Base-by-base conservation (phyloP, 768 basidiomycete species). In the Pulveroboletus frians region DNA sequence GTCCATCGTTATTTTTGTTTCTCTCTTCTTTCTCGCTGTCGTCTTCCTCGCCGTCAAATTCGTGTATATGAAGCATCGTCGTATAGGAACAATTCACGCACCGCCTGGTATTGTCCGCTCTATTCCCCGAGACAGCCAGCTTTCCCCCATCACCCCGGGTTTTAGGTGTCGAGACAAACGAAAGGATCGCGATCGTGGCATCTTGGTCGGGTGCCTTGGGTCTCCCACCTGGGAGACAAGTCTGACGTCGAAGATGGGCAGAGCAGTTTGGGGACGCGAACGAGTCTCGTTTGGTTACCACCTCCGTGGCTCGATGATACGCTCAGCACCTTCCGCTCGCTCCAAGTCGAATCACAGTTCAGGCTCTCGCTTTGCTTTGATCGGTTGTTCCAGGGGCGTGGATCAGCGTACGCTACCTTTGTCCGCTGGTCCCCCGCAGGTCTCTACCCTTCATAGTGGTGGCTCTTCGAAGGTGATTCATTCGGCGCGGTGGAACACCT, bases 161-260 rank as follows among this genome's bases (percentile, higher is more conserved):
- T 23, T 53, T 9, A 37, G 38, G 20, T 46, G 35, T 18, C 54
- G 27, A 51, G 30, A 39, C 35, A 54, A 63, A 10, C 27, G 5
- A 23, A 44, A 18, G 23, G 27, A 39, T 44, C 38, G 41, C 10
- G 35, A 43, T 13, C 45, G 53, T 6, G 61, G 55, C 2, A 30
- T 69, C 23, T 36, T 63, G 39, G 54, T 67, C 11, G 67, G 66
- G 7, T 69, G 54, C 42, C 53, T 67, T 13, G 66, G 66, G 26
- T 69, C 67, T 11, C 66, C 66, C 26, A 15, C 50, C n/a, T 69
- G 67, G 65, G 66, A 67, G 49, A 63, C 61, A 2, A 45, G 27
- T 11, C 39, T 58, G 34, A 46, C 46, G n/a, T 53, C 61, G 14
- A 54, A 46, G 14, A 29, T 63, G 38, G 43, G 52, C 44, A 35